Base-by-base conservation (phyloP, 768 basidiomycete species). In the Trametes cingulata region DNA sequence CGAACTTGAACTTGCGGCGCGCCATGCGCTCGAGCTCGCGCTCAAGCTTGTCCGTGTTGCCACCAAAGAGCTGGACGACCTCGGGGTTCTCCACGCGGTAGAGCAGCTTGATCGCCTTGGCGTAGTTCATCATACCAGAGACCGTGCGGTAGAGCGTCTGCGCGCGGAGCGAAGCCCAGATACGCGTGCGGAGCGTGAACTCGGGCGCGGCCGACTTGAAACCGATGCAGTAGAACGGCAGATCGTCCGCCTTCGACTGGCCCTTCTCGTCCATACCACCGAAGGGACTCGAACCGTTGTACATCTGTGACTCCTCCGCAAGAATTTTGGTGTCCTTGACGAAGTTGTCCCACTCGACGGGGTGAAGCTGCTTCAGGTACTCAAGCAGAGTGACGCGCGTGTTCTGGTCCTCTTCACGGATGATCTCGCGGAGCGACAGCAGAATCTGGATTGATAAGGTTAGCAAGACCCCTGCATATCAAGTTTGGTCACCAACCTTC, bases 81-180 rank as follows among this genome's bases (percentile, higher is more conserved):
- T 99, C 97, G 8, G 97, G 97, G 77, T 98, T 98, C 78, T 99
- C 97, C 42, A 99, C 97, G 57, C 96, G 93, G 74, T 98, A 96
- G n/a, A 99, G 83, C 36, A 99, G 79, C 73, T 99, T 99, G 85
- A 99, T 98, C 13, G 97, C 97, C 79, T 99, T 99, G 65, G 92
- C 87, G 74, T 99, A 98, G 78, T 99, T 99, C 97, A 98, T 98
- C 93, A 99, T 98, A 52, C 97, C 97, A 36, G 97, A 98, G 17
- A 99, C 96, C 14, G 97, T 99, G 65, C 97, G 87, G 73, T 99
- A 98, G 19, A 99, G 85, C 1, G 97, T 99, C 78, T 99, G 97
- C 17, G 97, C 97, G 54, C 97, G 93, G 9, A 99, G 85, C 6
- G 96, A 98, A 9, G 97, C 95, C 97, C 97, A 99, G 69, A 99